These are phyloP conservation scores for Powellomyces hirtus DNA, from an alignment of 192 early-diverging fungal species.

Conservation along the genomic window DNA sequence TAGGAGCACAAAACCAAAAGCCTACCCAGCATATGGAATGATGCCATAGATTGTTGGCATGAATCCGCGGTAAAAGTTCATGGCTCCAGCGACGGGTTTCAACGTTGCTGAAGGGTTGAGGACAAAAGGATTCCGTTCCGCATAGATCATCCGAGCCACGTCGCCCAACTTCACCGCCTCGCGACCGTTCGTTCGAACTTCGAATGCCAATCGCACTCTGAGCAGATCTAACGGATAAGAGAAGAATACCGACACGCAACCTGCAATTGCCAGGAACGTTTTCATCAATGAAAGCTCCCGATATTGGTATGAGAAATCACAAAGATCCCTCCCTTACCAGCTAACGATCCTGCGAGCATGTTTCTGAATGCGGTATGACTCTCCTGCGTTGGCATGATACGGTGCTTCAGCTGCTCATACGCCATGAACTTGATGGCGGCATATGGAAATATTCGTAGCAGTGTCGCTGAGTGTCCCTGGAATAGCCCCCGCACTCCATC, in stretches of 20 bases:
- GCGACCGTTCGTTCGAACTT: slow-evolving; percentile 47
- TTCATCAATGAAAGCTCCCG: background rate
- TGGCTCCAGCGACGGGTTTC: slow-evolving; percentile 32
- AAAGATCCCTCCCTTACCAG: slow-evolving; percentile 32
- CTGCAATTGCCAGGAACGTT: slow-evolving; percentile 39
- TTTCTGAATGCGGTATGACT: slow-evolving; percentile 66
- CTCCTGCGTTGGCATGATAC: slow-evolving; percentile 51
- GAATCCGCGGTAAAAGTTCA: slow-evolving; percentile 96
- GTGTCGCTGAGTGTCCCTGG: slow-evolving; percentile 91
- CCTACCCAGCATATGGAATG: slow-evolving; percentile 88
- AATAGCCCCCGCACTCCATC: slow-evolving; percentile 81
- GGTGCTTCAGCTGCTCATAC: slow-evolving; percentile 81
- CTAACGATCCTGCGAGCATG: slow-evolving; percentile 78
- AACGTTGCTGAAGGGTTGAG: background rate
- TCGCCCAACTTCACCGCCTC: slow-evolving; percentile 15
- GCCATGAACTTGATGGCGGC: slow-evolving; percentile 96
- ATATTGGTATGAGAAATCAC: background rate
- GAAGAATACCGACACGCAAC: slow-evolving; percentile 80
- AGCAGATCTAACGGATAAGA: slow-evolving; percentile 95
- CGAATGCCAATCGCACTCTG: slow-evolving; percentile 91
- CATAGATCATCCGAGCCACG: slow-evolving; percentile 63
- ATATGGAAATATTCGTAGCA: slow-evolving; percentile 95
- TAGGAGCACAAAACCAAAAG: background rate
- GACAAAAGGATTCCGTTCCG: slow-evolving; percentile 58
- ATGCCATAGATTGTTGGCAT: slow-evolving; percentile 87